A percentile compares a stretch with the other conserved stretches of the same genome.
phyloP scores from a whole-genome alignment of 176 grass and related monocot species.

The Avena sativa region DNA sequence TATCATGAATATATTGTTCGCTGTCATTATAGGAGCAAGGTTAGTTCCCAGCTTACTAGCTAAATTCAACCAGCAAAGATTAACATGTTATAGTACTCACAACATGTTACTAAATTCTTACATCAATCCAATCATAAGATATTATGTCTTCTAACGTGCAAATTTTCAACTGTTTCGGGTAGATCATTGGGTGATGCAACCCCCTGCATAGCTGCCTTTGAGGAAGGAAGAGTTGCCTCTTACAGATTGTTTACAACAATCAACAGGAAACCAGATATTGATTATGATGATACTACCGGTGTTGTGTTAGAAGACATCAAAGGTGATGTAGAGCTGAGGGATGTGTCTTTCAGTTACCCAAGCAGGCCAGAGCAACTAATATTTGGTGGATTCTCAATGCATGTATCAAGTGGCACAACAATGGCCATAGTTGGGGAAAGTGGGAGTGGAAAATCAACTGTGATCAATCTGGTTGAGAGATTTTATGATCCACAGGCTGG shows the following conservation, averaged over 20 bases:
- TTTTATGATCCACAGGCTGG: constrained; percentile 83
- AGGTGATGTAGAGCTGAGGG: constrained; percentile 59
- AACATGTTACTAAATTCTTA: constrained; percentile 17
- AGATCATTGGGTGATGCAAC: constrained; percentile 76
- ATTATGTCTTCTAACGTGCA: constrained; percentile 2
- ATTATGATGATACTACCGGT: constrained; percentile 39
- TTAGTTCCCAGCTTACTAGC: constrained; percentile 32
- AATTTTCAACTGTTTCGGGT: constrained; percentile 20
- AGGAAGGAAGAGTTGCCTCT: constrained; percentile 48
- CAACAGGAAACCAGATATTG: constrained; percentile 55
- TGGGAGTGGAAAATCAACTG: constrained; percentile 82
- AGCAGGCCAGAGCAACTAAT: constrained; percentile 55
- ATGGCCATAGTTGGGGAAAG: constrained; percentile 90
- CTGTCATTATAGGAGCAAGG: constrained; percentile 64
- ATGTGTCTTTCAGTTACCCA: constrained; percentile 68
- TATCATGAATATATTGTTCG: constrained; percentile 61
- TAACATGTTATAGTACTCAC: constrained; percentile 2
- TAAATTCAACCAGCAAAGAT: constrained; percentile 18
- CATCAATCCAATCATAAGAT: constrained; percentile 1
- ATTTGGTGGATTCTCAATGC: constrained; percentile 68
- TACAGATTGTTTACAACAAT: constrained; percentile 66
- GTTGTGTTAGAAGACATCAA: constrained; percentile 49
- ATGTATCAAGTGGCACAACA: constrained; percentile 59
- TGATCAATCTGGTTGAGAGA: constrained; percentile 79
- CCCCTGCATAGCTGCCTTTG: constrained; percentile 46